Evolutionary conservation across 2,329 filamentous ascomycete species (phyloP).

Genomic region (Onygenales sp.): DNA sequence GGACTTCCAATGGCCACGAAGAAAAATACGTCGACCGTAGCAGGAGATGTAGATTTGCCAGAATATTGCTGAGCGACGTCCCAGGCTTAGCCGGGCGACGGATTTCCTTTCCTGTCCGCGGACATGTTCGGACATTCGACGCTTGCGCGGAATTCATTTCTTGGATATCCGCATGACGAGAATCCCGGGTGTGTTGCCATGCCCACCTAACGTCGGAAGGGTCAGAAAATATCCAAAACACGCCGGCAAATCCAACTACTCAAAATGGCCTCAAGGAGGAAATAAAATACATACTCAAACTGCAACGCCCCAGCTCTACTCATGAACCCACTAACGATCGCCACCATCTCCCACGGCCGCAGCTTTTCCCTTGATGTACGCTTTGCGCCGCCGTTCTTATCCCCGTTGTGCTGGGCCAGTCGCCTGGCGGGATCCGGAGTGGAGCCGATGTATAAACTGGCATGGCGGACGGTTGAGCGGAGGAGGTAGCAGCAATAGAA

Average conservation of each 20-base stretch:
- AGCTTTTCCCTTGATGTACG: slow-evolving; percentile 59
- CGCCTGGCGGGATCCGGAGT: slow-evolving; percentile 81
- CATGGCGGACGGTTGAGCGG: slow-evolving; percentile 65
- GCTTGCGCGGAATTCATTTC: slow-evolving; percentile 47
- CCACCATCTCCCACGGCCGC: slow-evolving; percentile 86
- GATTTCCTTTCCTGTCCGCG: slow-evolving; percentile 29
- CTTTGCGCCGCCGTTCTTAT: slow-evolving; percentile 67
- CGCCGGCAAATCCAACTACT: background rate
- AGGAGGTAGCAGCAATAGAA: slow-evolving; percentile 92
- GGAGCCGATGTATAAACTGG: slow-evolving; percentile 74
- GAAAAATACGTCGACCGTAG: slow-evolving; percentile 70
- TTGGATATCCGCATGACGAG: slow-evolving; percentile 62
- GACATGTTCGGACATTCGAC: slow-evolving; percentile 22
- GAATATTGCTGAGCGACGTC: slow-evolving; percentile 54
- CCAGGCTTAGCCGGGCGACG: slow-evolving; percentile 48
- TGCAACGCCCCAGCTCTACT: slow-evolving; percentile 80
- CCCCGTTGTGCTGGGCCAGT: slow-evolving; percentile 85
- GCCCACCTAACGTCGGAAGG: slow-evolving; percentile 60
- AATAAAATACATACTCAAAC: slow-evolving; percentile 61
- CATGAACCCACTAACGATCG: slow-evolving; percentile 78
- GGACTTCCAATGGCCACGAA: slow-evolving; percentile 70
- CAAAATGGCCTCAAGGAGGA: background rate
- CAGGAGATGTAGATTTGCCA: slow-evolving; percentile 75
- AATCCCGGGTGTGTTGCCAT: slow-evolving; percentile 74
- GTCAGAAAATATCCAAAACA: background rate